Percentiles rank a stretch among this genome's conserved stretches.
Evolutionary conservation across 345 rosid species (phyloP).

Genomic region (Hibiscus tridactylites): DNA sequence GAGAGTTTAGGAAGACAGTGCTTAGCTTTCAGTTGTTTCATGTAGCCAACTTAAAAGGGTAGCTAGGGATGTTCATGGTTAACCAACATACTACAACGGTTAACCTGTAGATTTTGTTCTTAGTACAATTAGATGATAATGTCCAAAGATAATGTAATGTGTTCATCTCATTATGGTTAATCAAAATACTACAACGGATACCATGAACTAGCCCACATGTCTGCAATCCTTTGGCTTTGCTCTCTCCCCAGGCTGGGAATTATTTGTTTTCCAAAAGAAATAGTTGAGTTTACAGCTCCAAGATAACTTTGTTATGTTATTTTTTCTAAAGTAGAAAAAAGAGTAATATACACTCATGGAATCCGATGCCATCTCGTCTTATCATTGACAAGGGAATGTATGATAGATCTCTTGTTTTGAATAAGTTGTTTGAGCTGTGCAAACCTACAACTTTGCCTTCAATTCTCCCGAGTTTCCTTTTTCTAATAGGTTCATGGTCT

Average conservation of each 20-base stretch:
- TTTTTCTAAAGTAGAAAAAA: not conserved
- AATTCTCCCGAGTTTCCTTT: not conserved
- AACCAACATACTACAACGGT: too few species aligned
- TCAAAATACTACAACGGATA: too few species aligned
- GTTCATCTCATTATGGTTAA: too few species aligned
- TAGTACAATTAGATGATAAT: too few species aligned
- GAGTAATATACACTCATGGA: constrained; percentile 19
- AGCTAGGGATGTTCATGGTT: too few species aligned
- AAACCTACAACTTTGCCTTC: not conserved
- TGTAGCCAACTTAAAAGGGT: too few species aligned
- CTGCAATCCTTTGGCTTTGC: not conserved
- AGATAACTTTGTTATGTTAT: not conserved
- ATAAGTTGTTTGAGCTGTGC: not conserved
- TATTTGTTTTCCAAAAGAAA: not conserved
- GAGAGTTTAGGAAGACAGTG: not conserved
- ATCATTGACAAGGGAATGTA: not conserved
- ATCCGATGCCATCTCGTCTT: constrained; percentile 29
- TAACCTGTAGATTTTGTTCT: too few species aligned
- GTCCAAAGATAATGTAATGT: too few species aligned
- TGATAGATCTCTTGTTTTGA: not conserved
- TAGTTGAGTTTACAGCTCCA: not conserved
- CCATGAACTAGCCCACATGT: too few species aligned
- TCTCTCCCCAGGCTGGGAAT: not conserved
- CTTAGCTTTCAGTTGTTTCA: not conserved
- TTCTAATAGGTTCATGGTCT: not conserved